Base-by-base conservation (phyloP, 1,139 yeast species). In the Hyphopichia khmerensis region DNA sequence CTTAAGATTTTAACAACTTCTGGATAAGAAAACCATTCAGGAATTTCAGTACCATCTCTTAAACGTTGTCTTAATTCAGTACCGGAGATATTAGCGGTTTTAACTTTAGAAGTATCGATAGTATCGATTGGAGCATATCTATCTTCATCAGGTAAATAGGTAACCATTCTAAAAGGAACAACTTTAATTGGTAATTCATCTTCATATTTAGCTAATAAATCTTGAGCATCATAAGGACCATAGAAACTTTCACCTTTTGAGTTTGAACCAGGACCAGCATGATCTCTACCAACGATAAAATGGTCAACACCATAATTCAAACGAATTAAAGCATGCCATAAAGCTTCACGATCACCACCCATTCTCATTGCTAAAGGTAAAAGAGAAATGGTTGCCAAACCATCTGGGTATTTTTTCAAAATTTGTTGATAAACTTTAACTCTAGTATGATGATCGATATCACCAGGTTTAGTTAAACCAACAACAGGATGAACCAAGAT, bases 261-360 rank as follows among this genome's bases (percentile, higher is more conserved):
- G 79, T 91, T 91, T 54, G 80, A 79, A 53, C 98, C 98, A 23
- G 98, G 98, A 48, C 98, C 98, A 45, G 97, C 97, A 62, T 91
- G 98, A 66, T 91, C 97, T 74, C 99, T 84, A 48, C 99, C 98
- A 43, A 91, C 96, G 59, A 93, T 93, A 69, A 91, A 91, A 66
- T 91, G 98, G 43, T 96, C 87, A 43, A 96, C 96, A 63, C 98
- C 98, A 64, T 86, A 90, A 70, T 91, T 91, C 76, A 90, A 88
- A 71, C 98, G 86, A 62, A 91, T 91, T 60, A 91, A 86, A 21
- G 97, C 96, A 64, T 91, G 98, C 98, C 98, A 91, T 42, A 91
- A 86, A 29, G 98, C 98, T 72, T 91, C 98, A 65, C 96, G 84
- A 66, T 93, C 97, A 66, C 98, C 98, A 48, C 95, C 97, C 98